Evolutionary conservation across 306 rosid species (phyloP).

Genomic region (Amphicarpaea edgeworthii): DNA sequence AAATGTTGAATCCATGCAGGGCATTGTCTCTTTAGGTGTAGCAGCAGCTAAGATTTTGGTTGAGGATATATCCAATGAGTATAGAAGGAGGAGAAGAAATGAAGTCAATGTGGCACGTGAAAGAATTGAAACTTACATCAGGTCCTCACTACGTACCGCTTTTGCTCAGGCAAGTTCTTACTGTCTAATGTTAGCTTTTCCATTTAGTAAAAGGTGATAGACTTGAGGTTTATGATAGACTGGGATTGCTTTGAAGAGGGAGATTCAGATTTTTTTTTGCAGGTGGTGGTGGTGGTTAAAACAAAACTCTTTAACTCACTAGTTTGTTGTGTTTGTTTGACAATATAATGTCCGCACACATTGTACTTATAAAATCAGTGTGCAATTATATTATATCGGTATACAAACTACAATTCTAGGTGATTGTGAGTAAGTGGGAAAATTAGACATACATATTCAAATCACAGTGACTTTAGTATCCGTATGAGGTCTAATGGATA

Average conservation of each 20-base stretch:
- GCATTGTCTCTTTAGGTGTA: slow-evolving; percentile 93
- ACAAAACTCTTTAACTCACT: background rate
- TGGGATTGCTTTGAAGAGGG: slow-evolving; percentile 15
- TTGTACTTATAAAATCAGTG: slow-evolving; percentile 25
- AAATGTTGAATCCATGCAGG: slow-evolving; percentile 85
- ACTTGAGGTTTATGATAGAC: slow-evolving; percentile 33
- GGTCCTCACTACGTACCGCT: slow-evolving; percentile 94
- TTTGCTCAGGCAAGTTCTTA: slow-evolving; percentile 94
- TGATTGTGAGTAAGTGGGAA: background rate
- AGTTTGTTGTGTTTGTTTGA: slow-evolving; percentile 20
- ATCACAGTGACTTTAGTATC: too few relatives aligned
- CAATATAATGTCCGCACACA: background rate
- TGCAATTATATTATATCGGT: slow-evolving; percentile 20
- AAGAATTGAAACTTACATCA: slow-evolving; percentile 93
- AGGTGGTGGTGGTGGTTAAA: background rate
- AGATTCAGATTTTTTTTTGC: background rate
- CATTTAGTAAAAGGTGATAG: slow-evolving; percentile 31
- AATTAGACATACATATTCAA: slow-evolving; percentile 8
- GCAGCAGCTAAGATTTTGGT: slow-evolving; percentile 91
- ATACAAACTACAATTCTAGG: slow-evolving; percentile 15
- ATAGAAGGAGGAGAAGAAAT: slow-evolving; percentile 84
- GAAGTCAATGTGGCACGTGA: slow-evolving; percentile 92
- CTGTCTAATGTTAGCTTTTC: slow-evolving; percentile 26
- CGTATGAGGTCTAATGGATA: background rate
- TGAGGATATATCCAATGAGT: slow-evolving; percentile 94